Evolutionary conservation across 2,329 filamentous ascomycete species (phyloP).

Genomic region (Fusarium sp.): DNA sequence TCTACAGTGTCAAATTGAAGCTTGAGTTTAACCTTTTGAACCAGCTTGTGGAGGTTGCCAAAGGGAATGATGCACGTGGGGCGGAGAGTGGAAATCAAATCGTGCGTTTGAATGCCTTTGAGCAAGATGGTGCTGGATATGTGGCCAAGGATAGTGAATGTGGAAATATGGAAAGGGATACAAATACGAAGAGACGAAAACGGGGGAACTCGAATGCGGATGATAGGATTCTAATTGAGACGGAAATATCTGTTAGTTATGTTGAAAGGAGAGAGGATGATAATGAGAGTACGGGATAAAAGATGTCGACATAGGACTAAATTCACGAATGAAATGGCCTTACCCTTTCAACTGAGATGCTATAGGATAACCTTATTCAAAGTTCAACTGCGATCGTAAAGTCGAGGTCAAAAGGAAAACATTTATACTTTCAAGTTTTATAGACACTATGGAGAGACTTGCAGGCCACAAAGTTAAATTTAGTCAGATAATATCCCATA

Average conservation of each 20-base stretch:
- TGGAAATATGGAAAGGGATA: accelerated
- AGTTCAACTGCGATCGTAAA: accelerated
- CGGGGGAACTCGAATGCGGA: not conserved
- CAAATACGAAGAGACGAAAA: not conserved
- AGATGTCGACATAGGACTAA: not conserved
- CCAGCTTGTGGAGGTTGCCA: conserved; percentile 23
- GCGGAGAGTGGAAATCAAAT: not conserved
- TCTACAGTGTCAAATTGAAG: conserved; percentile 52
- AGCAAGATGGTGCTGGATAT: not conserved
- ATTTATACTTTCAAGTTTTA: accelerated
- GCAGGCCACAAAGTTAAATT: not conserved
- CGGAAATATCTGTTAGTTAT: conserved; percentile 6
- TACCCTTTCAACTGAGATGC: accelerated
- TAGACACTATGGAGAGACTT: not conserved
- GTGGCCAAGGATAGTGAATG: accelerated
- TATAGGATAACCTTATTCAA: accelerated
- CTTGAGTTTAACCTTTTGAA: conserved; percentile 52
- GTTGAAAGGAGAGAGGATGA: conserved; percentile 4
- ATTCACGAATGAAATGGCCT: not conserved
- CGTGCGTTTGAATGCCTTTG: not conserved
- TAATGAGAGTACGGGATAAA: not conserved
- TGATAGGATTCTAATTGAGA: not conserved
- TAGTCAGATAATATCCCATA: accelerated
- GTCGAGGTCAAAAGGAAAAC: not conserved
- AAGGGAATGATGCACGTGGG: not conserved